phyloP scores from a whole-genome alignment of 2,329 filamentous ascomycete species.

The Calonectria hongkongensis region DNA sequence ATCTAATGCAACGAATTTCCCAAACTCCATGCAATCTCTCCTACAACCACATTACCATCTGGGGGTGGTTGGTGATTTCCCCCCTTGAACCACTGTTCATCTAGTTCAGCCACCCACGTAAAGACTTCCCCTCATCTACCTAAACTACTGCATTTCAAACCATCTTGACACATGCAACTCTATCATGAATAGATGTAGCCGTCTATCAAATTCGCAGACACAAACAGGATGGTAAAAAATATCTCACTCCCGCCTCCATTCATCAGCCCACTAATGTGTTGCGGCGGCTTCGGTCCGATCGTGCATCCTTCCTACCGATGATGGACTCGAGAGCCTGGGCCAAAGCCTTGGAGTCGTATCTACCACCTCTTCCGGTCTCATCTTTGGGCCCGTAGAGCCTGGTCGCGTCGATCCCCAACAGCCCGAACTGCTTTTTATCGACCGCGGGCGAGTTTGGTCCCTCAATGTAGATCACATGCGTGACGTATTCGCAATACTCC shows the following conservation, averaged over 20 bases:
- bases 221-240: neutral
- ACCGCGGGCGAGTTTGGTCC: constrained; percentile 81
- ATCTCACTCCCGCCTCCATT: neutral
- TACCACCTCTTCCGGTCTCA: constrained; percentile 64
- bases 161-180: neutral
- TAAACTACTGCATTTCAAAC: neutral
- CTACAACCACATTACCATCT: neutral
- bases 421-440: constrained; percentile 77
- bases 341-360: constrained; percentile 86
- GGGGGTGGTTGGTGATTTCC: neutral
- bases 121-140: neutral
- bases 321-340: constrained; percentile 85
- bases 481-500: constrained; percentile 82
- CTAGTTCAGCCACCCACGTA: neutral
- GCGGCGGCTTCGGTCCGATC: constrained; percentile 63
- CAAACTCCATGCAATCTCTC: neutral
- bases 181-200: neutral
- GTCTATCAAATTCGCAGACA: neutral
- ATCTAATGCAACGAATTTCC: constrained; percentile 25
- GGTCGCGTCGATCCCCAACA: constrained; percentile 85
- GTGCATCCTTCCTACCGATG: constrained; percentile 73
- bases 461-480: constrained; percentile 88
- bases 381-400: constrained; percentile 83
- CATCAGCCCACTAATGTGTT: constrained; percentile 65
- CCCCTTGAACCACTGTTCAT: neutral